Evolutionary conservation across 2,329 filamentous ascomycete genomes (phyloP), one percentile per base, ranked within the genome.

Genomic region (Leptodontidium sp.): DNA sequence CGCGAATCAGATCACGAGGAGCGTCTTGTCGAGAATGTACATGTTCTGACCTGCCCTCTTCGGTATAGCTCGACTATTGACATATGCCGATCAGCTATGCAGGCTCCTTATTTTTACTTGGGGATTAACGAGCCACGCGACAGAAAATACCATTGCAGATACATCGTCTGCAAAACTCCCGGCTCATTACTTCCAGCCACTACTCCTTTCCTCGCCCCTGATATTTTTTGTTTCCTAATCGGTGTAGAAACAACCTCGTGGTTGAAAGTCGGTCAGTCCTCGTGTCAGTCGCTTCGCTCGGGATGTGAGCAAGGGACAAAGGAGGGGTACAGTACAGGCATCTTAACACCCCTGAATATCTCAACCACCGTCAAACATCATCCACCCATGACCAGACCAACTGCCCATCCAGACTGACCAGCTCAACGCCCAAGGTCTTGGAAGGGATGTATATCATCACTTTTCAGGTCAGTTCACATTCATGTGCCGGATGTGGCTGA

Each of bases 301-400:
- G 26, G 0, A 14, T 61, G 58, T 29, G 58, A 21, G 58, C 7
- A 61, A n/a, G 7, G 7, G 45, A 49, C 12, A 32, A 43, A 17
- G 4, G 57, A 61, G 32, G 57, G 40, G 57, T 40, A 40, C 38
- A 40, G 14, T 12, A 15, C 38, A 45, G 57, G 57, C 38, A 61
- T 12, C 32, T 6, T 5, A 26, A n/a, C 15, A 21, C 38, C 57
- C 57, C 35, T 32, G 40, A 61, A 24, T 57, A 35, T 32, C 12
- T 57, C 52, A 32, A 57, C 52, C 52, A 38, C 26, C 47, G 1
- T n/a, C n/a, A n/a, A 7, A 3, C 57, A 59, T 43, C 45, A 12
- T 58, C 55, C 17, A 59, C 61, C 61, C 43, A 64, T 64, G 61
- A 64, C 21, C 61, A 53, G 49, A 53, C 29, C 61, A 26, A 53